phyloP scores from a whole-genome alignment of 129 eudicot species.

The Deinandra increscens region DNA sequence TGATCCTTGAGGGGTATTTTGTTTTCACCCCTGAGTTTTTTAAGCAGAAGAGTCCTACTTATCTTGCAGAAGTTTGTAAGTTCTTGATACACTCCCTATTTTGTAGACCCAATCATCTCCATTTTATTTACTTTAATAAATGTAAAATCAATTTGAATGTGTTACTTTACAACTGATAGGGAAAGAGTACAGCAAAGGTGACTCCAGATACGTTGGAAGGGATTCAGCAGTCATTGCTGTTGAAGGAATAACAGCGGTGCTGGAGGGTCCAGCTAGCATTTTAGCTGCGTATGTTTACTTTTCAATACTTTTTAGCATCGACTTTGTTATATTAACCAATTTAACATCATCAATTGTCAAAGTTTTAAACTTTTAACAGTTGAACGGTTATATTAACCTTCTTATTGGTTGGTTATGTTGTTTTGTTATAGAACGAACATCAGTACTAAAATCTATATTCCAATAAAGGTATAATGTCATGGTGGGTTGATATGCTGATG shows the following conservation, averaged over 20 bases:
- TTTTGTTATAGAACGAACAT: not conserved
- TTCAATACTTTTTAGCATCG: not conserved
- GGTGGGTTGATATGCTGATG: not conserved
- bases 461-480: not conserved
- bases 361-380: not conserved
- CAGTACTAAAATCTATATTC: too few species aligned
- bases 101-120: not conserved
- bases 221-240: conserved; percentile 67
- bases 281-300: conserved; percentile 65
- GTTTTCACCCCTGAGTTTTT: conserved; percentile 79
- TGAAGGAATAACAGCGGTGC: conserved; percentile 80
- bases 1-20: conserved; percentile 87
- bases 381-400: not conserved
- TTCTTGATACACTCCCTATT: conserved; percentile 15
- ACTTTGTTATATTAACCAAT: not conserved
- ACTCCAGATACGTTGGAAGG: conserved; percentile 76
- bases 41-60: conserved; percentile 56
- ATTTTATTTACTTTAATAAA: not conserved
- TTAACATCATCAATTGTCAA: not conserved
- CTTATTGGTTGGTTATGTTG: not conserved
- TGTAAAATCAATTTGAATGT: not conserved
- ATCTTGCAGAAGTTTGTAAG: conserved; percentile 93
- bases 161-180: conserved; percentile 38
- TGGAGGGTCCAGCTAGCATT: conserved; percentile 87
- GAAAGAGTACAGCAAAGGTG: conserved; percentile 99